Evolutionary conservation across 441 rosid genomes (phyloP), one percentile per base, ranked within the genome.

Genomic region (Croton laevigatus): DNA sequence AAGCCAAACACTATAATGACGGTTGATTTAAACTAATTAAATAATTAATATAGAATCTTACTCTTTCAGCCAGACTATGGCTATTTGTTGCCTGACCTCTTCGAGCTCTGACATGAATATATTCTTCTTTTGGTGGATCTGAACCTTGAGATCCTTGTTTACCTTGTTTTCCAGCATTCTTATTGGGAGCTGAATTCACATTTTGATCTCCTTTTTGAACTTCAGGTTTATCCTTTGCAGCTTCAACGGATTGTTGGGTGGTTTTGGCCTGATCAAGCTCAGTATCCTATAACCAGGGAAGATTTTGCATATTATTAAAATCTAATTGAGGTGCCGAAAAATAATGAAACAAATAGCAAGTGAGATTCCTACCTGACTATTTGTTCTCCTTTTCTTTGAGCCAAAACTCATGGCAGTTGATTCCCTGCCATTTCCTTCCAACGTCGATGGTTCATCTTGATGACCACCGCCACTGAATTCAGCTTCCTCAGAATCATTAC

Each of bases 61-160:
- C 99, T 75, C 98, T 91, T 82, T 94, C 99, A 32, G 99, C 99
- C 62, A 95, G 98, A 91, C 98, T 95, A 63, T 95, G 98, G 86
- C 99, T 93, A 71, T 95, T 90, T 59, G 99, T 95, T 55, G 99
- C 99, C 79, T 95, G 99, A 71, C 99, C 99, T 84, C 99, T 89
- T 81, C 97, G 87, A 37, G 98, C 99, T 80, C 99, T 76, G 65
- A 95, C 83, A 73, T 95, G 99, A 85, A 95, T 91, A 76, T 93
- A 95, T 53, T 93, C 99, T 83, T 92, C 98, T 72, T 95, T 93
- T 68, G 86, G 85, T 65, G 83, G 88, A 78, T 89, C 97, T 36
- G 97, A 89, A 68, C 86, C 75, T 74, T 85, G 96, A 78, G 88
- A 78, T 0, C 89, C 91, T 68, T 82, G 93, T 80, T 90, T 91